Percentiles rank a stretch among this genome's conserved stretches.
Evolutionary conservation across 768 basidiomycete species (phyloP).

Genomic region (Leccinum imitatum): DNA sequence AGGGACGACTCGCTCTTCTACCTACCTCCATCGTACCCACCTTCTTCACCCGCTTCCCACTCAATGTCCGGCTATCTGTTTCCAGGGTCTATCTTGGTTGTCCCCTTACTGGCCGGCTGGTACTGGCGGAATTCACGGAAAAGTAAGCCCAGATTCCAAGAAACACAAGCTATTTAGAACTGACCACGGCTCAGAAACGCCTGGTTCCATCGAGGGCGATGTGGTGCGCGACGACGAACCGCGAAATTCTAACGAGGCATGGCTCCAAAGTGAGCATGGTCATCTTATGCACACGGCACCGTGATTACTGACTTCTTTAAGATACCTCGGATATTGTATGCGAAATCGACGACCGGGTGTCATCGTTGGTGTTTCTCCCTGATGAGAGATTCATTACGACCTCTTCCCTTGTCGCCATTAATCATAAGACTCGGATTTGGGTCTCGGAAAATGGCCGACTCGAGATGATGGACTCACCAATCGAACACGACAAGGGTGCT

Average conservation of each 20-base stretch:
- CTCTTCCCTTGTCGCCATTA: not conserved
- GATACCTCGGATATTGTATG: not conserved
- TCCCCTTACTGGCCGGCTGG: not conserved
- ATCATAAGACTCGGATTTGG: not conserved
- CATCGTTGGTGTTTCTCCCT: conserved; percentile 3
- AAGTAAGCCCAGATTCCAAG: not conserved
- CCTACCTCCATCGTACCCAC: too few species aligned
- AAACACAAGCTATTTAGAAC: not conserved
- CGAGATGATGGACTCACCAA: not conserved
- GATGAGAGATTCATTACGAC: not conserved
- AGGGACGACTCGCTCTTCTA: too few species aligned
- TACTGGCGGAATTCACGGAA: not conserved
- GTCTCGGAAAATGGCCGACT: not conserved
- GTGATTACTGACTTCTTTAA: not conserved
- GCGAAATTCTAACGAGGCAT: not conserved
- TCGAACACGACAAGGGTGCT: not conserved
- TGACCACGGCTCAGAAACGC: not conserved
- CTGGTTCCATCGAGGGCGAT: not conserved
- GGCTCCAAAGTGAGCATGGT: not conserved
- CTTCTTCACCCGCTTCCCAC: not conserved
- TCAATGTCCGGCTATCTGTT: not conserved
- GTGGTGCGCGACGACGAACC: not conserved
- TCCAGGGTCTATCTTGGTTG: not conserved
- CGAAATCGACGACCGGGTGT: conserved; percentile 1
- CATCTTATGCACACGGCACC: not conserved